These are phyloP conservation scores for Cryptosporidium meleagridis DNA, from an alignment of 169 alveolate species.

Conservation along the genomic window DNA sequence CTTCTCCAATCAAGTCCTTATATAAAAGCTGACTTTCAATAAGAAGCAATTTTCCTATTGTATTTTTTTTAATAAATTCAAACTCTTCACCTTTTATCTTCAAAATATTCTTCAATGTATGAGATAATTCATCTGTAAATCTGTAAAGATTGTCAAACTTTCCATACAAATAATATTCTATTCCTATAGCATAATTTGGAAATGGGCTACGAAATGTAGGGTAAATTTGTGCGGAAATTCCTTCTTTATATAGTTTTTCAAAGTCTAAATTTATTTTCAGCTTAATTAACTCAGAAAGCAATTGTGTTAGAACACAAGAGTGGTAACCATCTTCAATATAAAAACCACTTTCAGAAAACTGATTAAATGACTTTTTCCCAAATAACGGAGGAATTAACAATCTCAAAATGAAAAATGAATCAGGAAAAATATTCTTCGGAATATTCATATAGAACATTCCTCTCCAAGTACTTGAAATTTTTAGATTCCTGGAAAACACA, in stretches of 20 bases:
- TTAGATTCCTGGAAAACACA: background rate
- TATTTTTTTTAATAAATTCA: background rate
- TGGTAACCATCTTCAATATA: constrained; percentile 1
- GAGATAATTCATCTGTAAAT: constrained; percentile 10
- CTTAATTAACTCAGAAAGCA: background rate
- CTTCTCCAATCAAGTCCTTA: background rate
- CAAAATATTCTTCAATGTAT: background rate
- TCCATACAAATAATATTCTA: constrained; percentile 34
- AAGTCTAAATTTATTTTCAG: background rate
- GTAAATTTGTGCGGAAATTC: constrained; percentile 4
- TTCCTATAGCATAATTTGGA: constrained; percentile 26
- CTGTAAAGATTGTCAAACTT: background rate
- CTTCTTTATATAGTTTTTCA: background rate
- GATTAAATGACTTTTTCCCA: constrained; percentile 23
- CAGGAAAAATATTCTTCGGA: background rate
- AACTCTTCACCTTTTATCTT: background rate
- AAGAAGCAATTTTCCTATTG: background rate
- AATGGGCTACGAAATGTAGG: constrained; percentile 30
- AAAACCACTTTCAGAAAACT: background rate
- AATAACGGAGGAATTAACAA: constrained; percentile 24
- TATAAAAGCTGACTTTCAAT: background rate
- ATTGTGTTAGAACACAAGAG: constrained; percentile 1
- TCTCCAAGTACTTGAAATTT: constrained; percentile 39
- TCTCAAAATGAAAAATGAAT: constrained; percentile 10
- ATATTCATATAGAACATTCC: constrained; percentile 22